Evolutionary conservation across 331 rosid species (phyloP).

Genomic region (Phaseolus coccineus): DNA sequence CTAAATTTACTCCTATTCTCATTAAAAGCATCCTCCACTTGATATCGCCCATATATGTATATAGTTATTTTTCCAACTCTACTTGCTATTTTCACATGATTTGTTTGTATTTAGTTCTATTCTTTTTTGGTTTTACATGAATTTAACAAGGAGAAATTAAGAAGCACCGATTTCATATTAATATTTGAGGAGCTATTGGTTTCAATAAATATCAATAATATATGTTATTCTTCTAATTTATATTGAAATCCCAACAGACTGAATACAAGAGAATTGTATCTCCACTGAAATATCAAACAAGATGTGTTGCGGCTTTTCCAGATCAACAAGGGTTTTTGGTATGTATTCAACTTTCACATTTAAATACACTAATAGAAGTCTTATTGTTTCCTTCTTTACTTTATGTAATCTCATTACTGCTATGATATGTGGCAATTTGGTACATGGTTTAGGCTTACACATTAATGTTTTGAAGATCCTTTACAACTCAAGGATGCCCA

Average conservation of each 20-base stretch:
- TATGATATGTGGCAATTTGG: background rate
- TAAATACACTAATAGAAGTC: background rate
- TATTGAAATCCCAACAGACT: constrained; percentile 56
- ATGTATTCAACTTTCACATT: constrained; percentile 40
- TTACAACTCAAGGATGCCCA: constrained; percentile 17
- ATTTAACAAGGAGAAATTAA: constrained; percentile 10
- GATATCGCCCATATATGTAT: too few species aligned
- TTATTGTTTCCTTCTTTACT: background rate
- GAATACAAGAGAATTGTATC: constrained; percentile 86
- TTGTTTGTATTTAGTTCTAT: background rate
- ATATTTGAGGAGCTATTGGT: constrained; percentile 16
- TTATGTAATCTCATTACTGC: constrained; percentile 20
- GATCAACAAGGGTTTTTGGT: constrained; percentile 98
- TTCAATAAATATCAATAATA: constrained; percentile 24
- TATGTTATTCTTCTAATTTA: constrained; percentile 34
- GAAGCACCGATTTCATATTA: constrained; percentile 20
- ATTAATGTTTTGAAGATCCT: constrained; percentile 26
- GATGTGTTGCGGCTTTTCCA: constrained; percentile 97
- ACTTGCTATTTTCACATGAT: background rate
- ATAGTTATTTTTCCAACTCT: background rate
- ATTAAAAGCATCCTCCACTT: too few species aligned
- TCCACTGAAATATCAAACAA: constrained; percentile 91
- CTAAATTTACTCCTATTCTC: too few species aligned
- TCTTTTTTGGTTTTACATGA: constrained; percentile 19
- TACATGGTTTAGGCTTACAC: constrained; percentile 22